Evolutionary conservation across 75 land plant genomes (phyloP), one percentile per base, ranked within the genome.

Genomic region (Isoetes taiwanensis): DNA sequence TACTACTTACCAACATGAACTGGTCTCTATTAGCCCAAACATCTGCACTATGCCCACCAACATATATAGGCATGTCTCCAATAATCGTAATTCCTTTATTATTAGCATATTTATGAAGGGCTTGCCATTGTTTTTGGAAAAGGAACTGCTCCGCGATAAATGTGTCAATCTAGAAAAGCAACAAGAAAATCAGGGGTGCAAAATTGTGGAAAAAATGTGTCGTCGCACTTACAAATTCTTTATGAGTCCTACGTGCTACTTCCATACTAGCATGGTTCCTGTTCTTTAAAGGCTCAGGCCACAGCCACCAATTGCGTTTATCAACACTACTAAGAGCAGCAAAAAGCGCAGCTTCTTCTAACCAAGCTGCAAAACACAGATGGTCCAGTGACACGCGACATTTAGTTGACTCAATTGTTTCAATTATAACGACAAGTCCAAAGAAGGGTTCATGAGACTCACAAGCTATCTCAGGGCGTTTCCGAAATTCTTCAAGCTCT

Each of bases 61-160:
- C 97, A 64, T 91, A 91, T 38, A 91, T 91, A 9, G 97, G 97
- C 97, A 91, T 91, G 72, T 91, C 97, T 29, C 97, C 97, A 66
- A 91, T 79, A 21, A 91, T 84, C 20, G 56, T 70, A 46, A 91
- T 84, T 16, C 97, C 97, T 52, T 74, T 81, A 55, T 53, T 67
- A 20, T 72, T 59, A 1, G 97, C 97, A 79, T 88, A 81, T 23
- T 54, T 68, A 28, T 79, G 82, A 64, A 91, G 64, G 54, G 76
- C 80, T 41, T 88, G 72, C 97, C 97, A 91, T 55, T 91, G 95
- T 59, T 79, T 84, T 75, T 91, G 95, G 62, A 91, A 91, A 34
- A 91, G 70, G 60, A 83, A 91, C 43, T 91, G 97, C 39, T 88
- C 72, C 3, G 96, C 95, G 52, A 84, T 70, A 62, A 91, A 91